Evolutionary conservation across 768 basidiomycete genomes (phyloP), one percentile per base, ranked within the genome.

Genomic region (Austroboletus eburneus): DNA sequence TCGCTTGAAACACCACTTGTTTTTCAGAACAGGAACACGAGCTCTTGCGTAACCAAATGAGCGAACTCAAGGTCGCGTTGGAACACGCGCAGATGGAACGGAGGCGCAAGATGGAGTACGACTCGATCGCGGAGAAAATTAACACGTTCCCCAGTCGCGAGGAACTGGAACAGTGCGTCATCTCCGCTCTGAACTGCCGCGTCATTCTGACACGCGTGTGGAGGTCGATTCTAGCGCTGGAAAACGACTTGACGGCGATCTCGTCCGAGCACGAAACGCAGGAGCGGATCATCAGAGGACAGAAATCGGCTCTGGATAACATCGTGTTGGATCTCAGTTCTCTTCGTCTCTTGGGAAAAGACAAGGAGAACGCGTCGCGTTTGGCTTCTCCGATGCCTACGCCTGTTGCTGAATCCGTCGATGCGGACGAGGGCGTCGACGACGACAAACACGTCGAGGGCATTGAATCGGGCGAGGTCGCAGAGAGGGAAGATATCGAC

Each of bases 71-170:
- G 66, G 72, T 73, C 17, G 76, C 79, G 4, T 65, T 92, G 47
- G 87, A 90, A 54, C 80, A 89, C 53, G 89, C 86, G 5, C 91
- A 92, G 58, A 70, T 85, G 58, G 69, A 81, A 46, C 79, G 90
- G 39, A 74, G 72, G 49, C 77, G 83, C 45, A 92, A 90, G 70
- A 89, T 91, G 55, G 90, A 92, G 58, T 92, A 92, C 60, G 90
- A 92, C 69, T 70, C 77, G 38, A 77, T 92, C 32, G 79, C 91
- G 3, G 91, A 91, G 67, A 89, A 83, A 62, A 80, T 91, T 39
- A 88, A 90, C 56, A 77, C 79, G 16, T 66, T 91, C 3, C 87
- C 89, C 4, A 82, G 73, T 51, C 73, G 90, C 43, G 81, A 84
- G 9, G 91, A 91, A 56, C 72, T 91, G 14, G 81, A 85, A 59